Conservation (phyloP, 2,329 filamentous ascomycete genomes). For the Pestalotiopsis sp. region DNA sequence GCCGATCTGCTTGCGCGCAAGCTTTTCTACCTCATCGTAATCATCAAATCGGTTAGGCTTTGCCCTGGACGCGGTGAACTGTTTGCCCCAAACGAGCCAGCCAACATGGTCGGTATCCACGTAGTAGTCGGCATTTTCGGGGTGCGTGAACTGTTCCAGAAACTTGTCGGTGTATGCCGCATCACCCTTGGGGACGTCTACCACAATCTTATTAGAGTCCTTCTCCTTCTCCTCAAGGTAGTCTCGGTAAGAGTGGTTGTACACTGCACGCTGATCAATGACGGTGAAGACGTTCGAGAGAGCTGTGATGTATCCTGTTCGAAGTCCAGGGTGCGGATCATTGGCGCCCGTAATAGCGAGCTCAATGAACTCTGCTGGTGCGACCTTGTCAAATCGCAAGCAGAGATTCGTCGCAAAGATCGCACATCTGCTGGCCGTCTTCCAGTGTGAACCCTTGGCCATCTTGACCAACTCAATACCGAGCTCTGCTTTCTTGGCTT, state of each 20-base stretch:
- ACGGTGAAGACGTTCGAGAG: slow-evolving; percentile 79
- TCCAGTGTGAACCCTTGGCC: slow-evolving; percentile 88
- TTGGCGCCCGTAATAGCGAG: slow-evolving; percentile 82
- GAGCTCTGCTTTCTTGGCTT: slow-evolving; percentile 79
- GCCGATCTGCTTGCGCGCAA: slow-evolving; percentile 78
- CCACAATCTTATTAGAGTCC: slow-evolving; percentile 74
- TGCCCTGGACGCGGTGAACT: slow-evolving; percentile 77
- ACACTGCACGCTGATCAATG: slow-evolving; percentile 83
- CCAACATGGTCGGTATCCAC: slow-evolving; percentile 91
- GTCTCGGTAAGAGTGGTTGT: slow-evolving; percentile 84
- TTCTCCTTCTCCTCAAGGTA: slow-evolving; percentile 81
- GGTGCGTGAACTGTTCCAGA: slow-evolving; percentile 75
- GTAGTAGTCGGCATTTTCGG: slow-evolving; percentile 78
- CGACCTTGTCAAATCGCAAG: slow-evolving; percentile 87
- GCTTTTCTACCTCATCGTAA: slow-evolving; percentile 81
- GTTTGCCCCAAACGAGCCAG: slow-evolving; percentile 94
- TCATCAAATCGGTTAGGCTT: slow-evolving; percentile 67
- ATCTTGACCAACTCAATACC: slow-evolving; percentile 80
- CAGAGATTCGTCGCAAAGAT: slow-evolving; percentile 91
- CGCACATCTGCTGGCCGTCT: slow-evolving; percentile 86
- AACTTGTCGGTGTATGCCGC: slow-evolving; percentile 78
- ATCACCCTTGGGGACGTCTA: slow-evolving; percentile 75
- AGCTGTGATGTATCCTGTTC: slow-evolving; percentile 79
- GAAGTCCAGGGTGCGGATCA: slow-evolving; percentile 85
- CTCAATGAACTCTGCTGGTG: slow-evolving; percentile 79